Conservation (phyloP, 768 basidiomycete genomes). For the Russula olivacea region DNA sequence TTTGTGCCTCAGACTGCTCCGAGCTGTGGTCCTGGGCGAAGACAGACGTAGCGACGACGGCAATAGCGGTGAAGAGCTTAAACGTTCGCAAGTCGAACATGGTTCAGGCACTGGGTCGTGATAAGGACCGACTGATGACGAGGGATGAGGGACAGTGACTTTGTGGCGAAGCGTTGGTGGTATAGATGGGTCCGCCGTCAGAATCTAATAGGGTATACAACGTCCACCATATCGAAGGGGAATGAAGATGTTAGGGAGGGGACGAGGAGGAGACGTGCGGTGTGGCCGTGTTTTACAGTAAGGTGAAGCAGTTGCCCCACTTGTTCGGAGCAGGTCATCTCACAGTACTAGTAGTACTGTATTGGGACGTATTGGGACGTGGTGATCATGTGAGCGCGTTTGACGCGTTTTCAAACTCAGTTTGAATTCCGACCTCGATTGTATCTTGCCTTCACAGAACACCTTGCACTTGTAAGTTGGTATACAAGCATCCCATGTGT, state of each 20-base stretch:
- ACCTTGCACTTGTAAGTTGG: too few species aligned
- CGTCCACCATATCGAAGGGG: not conserved
- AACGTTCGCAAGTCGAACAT: not conserved
- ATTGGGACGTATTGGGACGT: too few species aligned
- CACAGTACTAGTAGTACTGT: too few species aligned
- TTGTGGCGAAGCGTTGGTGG: not conserved
- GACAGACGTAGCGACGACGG: not conserved
- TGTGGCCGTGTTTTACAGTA: not conserved
- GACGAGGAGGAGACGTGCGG: not conserved
- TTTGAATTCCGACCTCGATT: too few species aligned
- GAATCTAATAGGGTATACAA: not conserved
- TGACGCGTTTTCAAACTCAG: too few species aligned
- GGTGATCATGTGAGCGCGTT: too few species aligned
- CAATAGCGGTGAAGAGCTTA: not conserved
- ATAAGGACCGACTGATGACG: not conserved
- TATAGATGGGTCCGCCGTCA: not conserved
- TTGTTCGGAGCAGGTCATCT: too few species aligned
- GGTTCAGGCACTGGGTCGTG: not conserved
- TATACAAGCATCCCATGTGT: too few species aligned
- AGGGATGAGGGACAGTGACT: not conserved
- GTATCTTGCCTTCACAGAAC: too few species aligned
- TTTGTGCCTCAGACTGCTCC: constrained; percentile 23
- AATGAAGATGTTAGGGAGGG: not conserved
- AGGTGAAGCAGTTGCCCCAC: not conserved
- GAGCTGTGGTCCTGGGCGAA: constrained; percentile 14